Evolutionary conservation across 129 eudicot species (phyloP).

Genomic region (Ambrosia trifida): DNA sequence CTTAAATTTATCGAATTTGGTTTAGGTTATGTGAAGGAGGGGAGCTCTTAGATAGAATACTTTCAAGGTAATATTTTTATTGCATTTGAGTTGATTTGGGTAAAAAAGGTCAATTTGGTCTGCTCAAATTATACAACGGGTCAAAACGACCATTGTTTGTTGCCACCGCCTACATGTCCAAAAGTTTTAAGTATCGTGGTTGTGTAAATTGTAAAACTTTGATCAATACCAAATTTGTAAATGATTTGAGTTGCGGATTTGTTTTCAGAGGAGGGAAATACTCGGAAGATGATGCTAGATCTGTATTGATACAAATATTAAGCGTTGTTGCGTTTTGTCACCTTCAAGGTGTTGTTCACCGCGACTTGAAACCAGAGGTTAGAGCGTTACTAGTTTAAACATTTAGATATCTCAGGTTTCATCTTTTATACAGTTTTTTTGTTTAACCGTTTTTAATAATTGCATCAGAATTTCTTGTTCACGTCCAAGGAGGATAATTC

Average conservation of each 20-base stretch:
- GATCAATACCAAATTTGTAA: neutral
- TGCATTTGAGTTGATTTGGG: neutral
- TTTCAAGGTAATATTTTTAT: constrained; percentile 61
- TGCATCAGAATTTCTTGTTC: constrained; percentile 86
- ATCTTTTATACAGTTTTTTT: constrained; percentile 1
- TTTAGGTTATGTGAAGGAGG: constrained; percentile 95
- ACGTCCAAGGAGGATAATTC: constrained; percentile 84
- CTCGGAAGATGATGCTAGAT: constrained; percentile 91
- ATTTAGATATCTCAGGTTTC: constrained; percentile 1
- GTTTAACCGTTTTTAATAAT: constrained; percentile 7
- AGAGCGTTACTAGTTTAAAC: constrained; percentile 6
- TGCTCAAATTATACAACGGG: neutral
- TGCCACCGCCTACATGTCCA: neutral
- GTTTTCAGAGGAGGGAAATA: constrained; percentile 84
- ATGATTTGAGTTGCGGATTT: constrained; percentile 9
- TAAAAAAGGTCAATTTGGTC: too few relatives aligned
- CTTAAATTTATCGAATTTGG: constrained; percentile 14
- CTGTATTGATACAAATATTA: constrained; percentile 71
- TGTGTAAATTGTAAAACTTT: neutral
- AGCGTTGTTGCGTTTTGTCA: constrained; percentile 93
- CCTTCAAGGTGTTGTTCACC: constrained; percentile 98
- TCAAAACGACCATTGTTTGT: constrained; percentile 4
- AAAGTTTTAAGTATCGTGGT: neutral
- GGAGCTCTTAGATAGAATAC: constrained; percentile 84
- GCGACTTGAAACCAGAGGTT: constrained; percentile 97